A percentile compares a stretch with the other conserved stretches of the same genome.
phyloP scores from a whole-genome alignment of 352 stramenopile species.

The Pythium aristosporum region DNA sequence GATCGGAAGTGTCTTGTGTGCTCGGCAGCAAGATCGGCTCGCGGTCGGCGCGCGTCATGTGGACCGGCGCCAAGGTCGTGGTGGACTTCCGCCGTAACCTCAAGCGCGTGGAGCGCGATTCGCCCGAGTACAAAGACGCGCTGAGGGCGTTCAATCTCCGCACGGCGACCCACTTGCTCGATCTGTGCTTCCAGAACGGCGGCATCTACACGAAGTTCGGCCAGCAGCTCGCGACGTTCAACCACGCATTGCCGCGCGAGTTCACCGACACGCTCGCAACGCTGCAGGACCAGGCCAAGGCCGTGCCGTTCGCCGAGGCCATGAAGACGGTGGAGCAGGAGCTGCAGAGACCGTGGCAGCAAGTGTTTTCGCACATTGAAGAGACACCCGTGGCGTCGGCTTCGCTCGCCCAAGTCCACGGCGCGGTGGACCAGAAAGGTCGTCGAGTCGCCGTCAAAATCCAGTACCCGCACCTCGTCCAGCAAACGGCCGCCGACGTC shows the following conservation, averaged over 20 bases:
- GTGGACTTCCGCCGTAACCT: conserved; percentile 59
- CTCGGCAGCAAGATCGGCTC: conserved; percentile 52
- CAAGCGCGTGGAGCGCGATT: conserved; percentile 36
- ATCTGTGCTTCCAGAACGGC: conserved; percentile 92
- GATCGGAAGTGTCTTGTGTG: neutral
- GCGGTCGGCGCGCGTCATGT: conserved; percentile 59
- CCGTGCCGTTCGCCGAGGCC: conserved; percentile 49
- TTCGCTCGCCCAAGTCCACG: conserved; percentile 95
- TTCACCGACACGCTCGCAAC: conserved; percentile 91
- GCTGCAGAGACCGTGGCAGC: conserved; percentile 62
- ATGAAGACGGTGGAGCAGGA: conserved; percentile 59
- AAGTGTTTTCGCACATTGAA: conserved; percentile 92
- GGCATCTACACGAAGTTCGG: conserved; percentile 98
- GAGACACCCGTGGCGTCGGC: conserved; percentile 92
- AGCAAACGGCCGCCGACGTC: conserved; percentile 77
- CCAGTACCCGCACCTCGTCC: conserved; percentile 89
- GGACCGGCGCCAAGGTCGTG: conserved; percentile 41
- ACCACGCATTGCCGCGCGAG: conserved; percentile 94
- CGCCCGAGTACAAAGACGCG: conserved; percentile 57
- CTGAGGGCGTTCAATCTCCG: conserved; percentile 70
- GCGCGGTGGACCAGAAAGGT: conserved; percentile 86
- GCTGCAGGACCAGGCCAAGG: conserved; percentile 92
- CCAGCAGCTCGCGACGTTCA: conserved; percentile 96
- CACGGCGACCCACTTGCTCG: conserved; percentile 85
- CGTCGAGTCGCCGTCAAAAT: conserved; percentile 96